These are phyloP conservation scores for Komagataella pseudopastoris DNA, from an alignment of 805 yeast species.

Conservation along the genomic window DNA sequence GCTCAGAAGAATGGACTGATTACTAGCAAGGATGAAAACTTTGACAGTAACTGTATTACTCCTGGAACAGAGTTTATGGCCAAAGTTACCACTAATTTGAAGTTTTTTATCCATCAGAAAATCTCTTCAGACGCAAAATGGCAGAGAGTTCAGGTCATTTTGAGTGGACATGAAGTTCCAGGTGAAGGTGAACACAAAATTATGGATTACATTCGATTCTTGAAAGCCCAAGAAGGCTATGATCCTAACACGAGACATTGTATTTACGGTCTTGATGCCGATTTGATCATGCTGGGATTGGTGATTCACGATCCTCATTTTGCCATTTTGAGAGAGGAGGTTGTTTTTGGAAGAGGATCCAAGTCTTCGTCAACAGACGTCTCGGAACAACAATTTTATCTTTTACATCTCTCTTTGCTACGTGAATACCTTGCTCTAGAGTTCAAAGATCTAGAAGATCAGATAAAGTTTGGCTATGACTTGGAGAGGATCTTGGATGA, in stretches of 20 bases:
- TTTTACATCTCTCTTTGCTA: slow-evolving; percentile 75
- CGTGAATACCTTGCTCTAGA: slow-evolving; percentile 88
- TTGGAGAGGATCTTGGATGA: slow-evolving; percentile 90
- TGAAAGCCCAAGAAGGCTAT: slow-evolving; percentile 61
- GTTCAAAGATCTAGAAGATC: slow-evolving; percentile 55
- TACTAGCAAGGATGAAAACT: slow-evolving; percentile 72
- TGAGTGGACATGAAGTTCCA: slow-evolving; percentile 93
- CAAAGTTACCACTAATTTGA: slow-evolving; percentile 64
- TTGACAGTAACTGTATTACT: slow-evolving; percentile 86
- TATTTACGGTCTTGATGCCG: slow-evolving; percentile 93
- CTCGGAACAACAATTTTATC: slow-evolving; percentile 66
- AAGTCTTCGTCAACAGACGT: slow-evolving; percentile 28
- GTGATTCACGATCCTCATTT: slow-evolving; percentile 94
- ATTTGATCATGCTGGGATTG: slow-evolving; percentile 84
- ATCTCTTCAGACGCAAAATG: slow-evolving; percentile 78
- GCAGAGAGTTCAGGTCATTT: slow-evolving; percentile 63
- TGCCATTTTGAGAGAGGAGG: slow-evolving; percentile 90
- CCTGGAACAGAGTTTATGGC: slow-evolving; percentile 98
- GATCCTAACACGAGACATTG: slow-evolving; percentile 82
- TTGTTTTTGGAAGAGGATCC: slow-evolving; percentile 52
- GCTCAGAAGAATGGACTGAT: slow-evolving; percentile 64
- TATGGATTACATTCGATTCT: slow-evolving; percentile 78
- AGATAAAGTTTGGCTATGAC: slow-evolving; percentile 54
- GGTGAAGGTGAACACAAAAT: slow-evolving; percentile 99
- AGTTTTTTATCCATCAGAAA: slow-evolving; percentile 80